Base-by-base conservation (phyloP, 495 filamentous ascomycete genomes). In the Trichocladium uniseriatum region DNA sequence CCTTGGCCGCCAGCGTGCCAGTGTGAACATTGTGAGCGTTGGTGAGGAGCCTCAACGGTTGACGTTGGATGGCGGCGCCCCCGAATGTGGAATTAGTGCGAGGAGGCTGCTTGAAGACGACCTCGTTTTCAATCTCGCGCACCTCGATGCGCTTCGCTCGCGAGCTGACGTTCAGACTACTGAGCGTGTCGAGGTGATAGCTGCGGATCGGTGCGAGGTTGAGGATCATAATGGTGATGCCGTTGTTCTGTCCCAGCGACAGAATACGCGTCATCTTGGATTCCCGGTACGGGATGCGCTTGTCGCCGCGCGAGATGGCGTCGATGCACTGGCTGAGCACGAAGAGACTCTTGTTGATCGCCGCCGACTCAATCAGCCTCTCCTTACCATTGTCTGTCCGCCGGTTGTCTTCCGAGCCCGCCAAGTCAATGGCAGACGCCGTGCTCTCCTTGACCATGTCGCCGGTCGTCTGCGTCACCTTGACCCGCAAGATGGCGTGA, bases 301-400 rank as follows among this genome's bases (percentile, higher is more conserved):
- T 77, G 56, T 79, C 76, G 16, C 76, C 77, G 34, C 73, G 67
- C 8, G 71, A 74, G 54, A 98, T 98, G 13, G 92, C 92, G 67
- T 98, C 92, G 38, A 97, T 89, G 58, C 92, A 98, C 62, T 96
- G 89, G 19, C 88, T 88, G 24, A 98, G 71, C 27, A 95, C 89
- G 57, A 98, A 98, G 10, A 98, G 74, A 53, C 84, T 90, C 70
- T 96, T 98, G 74, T 98, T 98, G 72, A 98, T 98, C 61, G 88
- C 94, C 2, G 90, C 88, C n/a, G 89, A 95, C 64, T 98, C 92
- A 2, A 94, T 77, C 72, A 98, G 77, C 13, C 92, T 74, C 60
- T 95, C 89, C 67, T 92, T 94, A 52, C 83, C 87, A 67, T 98
- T 98, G 29, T 94, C 89, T 0, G 92, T 98, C 29, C 92, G 69